Conservation (phyloP, 31 red algal species). For the Asparagopsis taxiformis region DNA sequence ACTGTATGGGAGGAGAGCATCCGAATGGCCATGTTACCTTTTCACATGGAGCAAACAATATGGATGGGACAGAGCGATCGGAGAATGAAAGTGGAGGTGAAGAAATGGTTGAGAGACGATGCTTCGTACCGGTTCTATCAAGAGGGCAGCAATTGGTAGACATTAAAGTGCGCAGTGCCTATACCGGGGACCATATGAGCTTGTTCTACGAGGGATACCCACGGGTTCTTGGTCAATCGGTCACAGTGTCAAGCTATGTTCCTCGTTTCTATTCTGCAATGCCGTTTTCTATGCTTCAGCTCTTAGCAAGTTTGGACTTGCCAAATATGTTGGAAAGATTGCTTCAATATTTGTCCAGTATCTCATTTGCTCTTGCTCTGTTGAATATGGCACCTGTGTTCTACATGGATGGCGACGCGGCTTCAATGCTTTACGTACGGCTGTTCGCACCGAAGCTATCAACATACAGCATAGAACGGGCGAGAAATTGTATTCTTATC, state of each 20-base stretch:
- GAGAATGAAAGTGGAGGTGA: not conserved
- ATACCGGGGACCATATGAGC: conserved; percentile 8
- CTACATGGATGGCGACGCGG: conserved; percentile 72
- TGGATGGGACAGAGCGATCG: not conserved
- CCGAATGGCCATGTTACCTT: not conserved
- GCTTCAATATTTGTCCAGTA: conserved; percentile 57
- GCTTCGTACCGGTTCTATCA: conserved; percentile 43
- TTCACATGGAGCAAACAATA: not conserved
- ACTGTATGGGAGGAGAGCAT: conserved; percentile 8
- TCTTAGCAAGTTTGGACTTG: conserved; percentile 22
- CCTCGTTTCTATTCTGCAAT: conserved; percentile 41
- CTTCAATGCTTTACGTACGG: conserved; percentile 24
- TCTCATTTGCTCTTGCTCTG: conserved; percentile 57
- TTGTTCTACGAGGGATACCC: conserved; percentile 61
- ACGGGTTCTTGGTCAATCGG: conserved; percentile 25
- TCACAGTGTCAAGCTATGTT: conserved; percentile 61
- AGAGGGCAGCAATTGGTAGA: conserved; percentile 49
- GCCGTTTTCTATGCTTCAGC: conserved; percentile 4
- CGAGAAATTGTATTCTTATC: conserved; percentile 20
- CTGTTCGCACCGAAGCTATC: conserved; percentile 6
- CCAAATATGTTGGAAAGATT: conserved; percentile 31
- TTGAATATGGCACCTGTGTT: conserved; percentile 81
- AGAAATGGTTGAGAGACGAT: not conserved
- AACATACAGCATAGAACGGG: not conserved
- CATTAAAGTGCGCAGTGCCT: conserved; percentile 9